Evolutionary conservation across 768 basidiomycete genomes (phyloP).

Genomic region (Collybia nuda): DNA sequence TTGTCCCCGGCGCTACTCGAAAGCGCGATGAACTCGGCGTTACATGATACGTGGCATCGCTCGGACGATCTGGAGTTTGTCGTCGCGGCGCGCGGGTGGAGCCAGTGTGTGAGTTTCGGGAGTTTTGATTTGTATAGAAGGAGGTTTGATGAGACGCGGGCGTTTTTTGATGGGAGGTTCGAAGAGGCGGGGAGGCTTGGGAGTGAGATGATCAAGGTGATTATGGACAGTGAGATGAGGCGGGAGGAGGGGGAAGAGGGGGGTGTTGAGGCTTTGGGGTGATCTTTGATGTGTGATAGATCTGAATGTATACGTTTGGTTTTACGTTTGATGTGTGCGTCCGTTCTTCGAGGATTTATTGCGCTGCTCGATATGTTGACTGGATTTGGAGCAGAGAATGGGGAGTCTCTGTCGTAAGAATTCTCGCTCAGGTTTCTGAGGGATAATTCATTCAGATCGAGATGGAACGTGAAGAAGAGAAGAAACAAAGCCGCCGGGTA

Average conservation of each 20-base stretch:
- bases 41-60: constrained; percentile 76
- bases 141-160: constrained; percentile 76
- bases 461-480: constrained; percentile 30
- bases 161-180: constrained; percentile 85
- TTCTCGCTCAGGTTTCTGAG: too few relatives aligned
- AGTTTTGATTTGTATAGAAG: constrained; percentile 84
- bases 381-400: too few relatives aligned
- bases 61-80: constrained; percentile 95
- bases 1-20: constrained; percentile 62
- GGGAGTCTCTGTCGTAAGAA: too few relatives aligned
- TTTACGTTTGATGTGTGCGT: too few relatives aligned
- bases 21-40: constrained; percentile 69
- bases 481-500: too few relatives aligned
- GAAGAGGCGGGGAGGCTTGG: constrained; percentile 82
- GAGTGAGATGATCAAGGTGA: constrained; percentile 85
- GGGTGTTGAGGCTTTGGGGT: too few relatives aligned
- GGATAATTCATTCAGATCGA: constrained; percentile 53
- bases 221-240: constrained; percentile 59
- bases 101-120: constrained; percentile 90
- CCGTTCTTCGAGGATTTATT: too few relatives aligned
- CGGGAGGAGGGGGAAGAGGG: constrained; percentile 28
- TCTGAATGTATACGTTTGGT: too few relatives aligned
- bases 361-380: too few relatives aligned
- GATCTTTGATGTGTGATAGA: too few relatives aligned
- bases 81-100: constrained; percentile 92